phyloP scores from a whole-genome alignment of 176 grass and related monocot species.

The Paspalum notatum region DNA sequence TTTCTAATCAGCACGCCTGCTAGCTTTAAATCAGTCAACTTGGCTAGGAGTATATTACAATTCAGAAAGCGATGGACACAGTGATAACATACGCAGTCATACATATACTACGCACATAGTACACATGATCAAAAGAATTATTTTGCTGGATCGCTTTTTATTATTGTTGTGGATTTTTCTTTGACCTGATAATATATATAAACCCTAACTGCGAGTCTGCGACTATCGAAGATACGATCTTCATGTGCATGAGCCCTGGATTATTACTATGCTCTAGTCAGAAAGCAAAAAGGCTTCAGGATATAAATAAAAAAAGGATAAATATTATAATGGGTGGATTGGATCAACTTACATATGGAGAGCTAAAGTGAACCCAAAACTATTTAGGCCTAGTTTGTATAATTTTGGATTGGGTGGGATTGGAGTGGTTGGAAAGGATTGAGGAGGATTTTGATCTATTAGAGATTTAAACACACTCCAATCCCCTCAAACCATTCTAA shows the following conservation, averaged over 20 bases:
- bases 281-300: slow-evolving; percentile 18
- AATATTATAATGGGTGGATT: no score
- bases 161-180: slow-evolving; percentile 11
- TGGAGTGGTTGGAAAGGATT: no score
- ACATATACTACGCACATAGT: no score
- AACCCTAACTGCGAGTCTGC: neutral
- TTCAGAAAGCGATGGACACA: slow-evolving; percentile 40
- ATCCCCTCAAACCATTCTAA: no score
- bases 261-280: neutral
- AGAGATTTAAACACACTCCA: no score
- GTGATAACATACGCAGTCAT: neutral
- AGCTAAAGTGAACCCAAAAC: no score
- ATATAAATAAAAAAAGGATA: no score
- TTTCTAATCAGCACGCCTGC: slow-evolving; percentile 43
- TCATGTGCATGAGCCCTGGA: neutral
- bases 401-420: no score
- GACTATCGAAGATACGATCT: neutral
- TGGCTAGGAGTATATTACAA: neutral
- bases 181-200: slow-evolving; percentile 7
- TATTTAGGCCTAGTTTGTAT: no score
- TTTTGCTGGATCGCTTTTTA: slow-evolving; percentile 14
- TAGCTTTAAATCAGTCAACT: slow-evolving; percentile 27
- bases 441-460: no score
- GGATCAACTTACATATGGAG: no score
- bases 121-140: no score